Evolutionary conservation across 2,329 filamentous ascomycete genomes (phyloP).

Genomic region (Onygenales sp.): DNA sequence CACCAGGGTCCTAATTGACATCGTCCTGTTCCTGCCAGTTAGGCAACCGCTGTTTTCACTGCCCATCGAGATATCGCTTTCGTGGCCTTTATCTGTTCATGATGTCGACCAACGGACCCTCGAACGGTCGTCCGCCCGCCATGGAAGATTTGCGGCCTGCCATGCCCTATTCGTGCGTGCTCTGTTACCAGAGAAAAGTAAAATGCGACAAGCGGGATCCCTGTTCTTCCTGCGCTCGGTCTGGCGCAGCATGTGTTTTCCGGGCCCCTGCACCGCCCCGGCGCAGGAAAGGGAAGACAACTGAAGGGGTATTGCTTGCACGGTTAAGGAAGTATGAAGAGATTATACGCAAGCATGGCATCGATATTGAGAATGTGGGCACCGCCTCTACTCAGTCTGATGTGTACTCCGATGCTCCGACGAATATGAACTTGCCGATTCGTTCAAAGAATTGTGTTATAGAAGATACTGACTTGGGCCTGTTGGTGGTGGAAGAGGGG

Average conservation of each 20-base stretch:
- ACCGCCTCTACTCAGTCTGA: conserved; percentile 16
- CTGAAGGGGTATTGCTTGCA: conserved; percentile 61
- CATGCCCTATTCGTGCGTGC: conserved; percentile 45
- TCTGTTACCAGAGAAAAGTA: conserved; percentile 68
- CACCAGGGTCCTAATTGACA: too few species aligned
- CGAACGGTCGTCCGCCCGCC: background rate
- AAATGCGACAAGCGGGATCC: conserved; percentile 65
- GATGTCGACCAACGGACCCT: conserved; percentile 3
- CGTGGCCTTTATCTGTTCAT: too few species aligned
- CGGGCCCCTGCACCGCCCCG: conserved; percentile 14
- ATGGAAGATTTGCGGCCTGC: background rate
- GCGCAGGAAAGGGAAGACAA: conserved; percentile 52
- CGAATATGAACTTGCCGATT: conserved; percentile 12
- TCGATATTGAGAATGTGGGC: conserved; percentile 49
- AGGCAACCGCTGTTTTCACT: too few species aligned
- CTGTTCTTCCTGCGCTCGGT: conserved; percentile 59
- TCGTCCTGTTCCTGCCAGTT: too few species aligned
- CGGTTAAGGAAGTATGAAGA: conserved; percentile 60
- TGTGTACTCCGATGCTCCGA: conserved; percentile 14
- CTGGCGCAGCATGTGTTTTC: conserved; percentile 52
- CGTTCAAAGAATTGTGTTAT: conserved; percentile 6
- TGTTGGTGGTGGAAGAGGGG: conserved; percentile 12
- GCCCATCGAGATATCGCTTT: too few species aligned
- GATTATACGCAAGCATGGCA: conserved; percentile 55
- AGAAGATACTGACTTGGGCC: background rate